Percentiles rank a stretch among this genome's conserved stretches.
Conservation (phyloP, 148 eudicot genomes). For the Chenopodium suecicum region DNA sequence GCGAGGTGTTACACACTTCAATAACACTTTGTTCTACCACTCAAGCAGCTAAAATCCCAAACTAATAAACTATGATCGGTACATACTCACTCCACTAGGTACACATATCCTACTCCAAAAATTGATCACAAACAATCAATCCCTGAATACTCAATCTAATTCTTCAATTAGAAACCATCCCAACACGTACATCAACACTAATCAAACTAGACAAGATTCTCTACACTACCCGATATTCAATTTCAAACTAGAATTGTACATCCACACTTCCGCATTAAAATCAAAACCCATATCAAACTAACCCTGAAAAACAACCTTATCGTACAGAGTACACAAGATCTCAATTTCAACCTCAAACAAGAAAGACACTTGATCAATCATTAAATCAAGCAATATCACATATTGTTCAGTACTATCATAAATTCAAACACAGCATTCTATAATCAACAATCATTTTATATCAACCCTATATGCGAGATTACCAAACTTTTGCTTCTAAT, state of each 20-base stretch:
- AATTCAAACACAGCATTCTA: neutral
- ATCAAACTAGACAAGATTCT: too few species aligned
- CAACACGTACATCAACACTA: neutral
- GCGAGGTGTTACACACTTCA: neutral
- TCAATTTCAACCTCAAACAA: neutral
- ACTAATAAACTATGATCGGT: neutral
- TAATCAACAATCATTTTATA: neutral
- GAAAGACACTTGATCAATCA: neutral
- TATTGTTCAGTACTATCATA: neutral
- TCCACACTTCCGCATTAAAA: neutral
- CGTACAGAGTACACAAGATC: neutral
- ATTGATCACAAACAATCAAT: neutral
- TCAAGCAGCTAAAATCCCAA: neutral
- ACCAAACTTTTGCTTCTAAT: neutral
- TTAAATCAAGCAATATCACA: neutral
- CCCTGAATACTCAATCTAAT: neutral
- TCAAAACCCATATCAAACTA: neutral
- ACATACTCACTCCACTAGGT: neutral
- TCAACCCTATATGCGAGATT: neutral
- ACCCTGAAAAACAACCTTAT: neutral
- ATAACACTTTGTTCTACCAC: neutral
- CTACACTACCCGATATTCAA: neutral
- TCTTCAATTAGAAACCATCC: neutral
- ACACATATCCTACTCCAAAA: neutral
- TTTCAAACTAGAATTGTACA: neutral